Conservation (phyloP, 306 rosid species). For the Erythrophleum fordii region DNA sequence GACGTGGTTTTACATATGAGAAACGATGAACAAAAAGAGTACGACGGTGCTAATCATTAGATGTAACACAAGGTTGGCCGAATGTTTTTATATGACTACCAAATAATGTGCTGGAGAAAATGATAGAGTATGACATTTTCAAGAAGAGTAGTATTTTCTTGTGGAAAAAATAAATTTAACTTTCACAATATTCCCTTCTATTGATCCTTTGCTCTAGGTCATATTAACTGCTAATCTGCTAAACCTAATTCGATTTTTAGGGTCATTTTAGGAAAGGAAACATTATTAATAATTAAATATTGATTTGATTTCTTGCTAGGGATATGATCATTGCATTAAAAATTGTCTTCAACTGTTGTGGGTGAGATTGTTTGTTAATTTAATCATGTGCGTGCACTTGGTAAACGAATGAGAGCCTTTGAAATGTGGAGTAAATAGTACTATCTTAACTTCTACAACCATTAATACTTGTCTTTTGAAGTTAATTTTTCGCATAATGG, state of each 20-base stretch:
- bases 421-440: background rate
- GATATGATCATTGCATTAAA: background rate
- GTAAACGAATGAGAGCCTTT: background rate
- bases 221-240: background rate
- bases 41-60: background rate
- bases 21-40: background rate
- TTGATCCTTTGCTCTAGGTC: too few species aligned
- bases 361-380: background rate
- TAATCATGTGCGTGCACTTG: conserved; percentile 13
- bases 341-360: background rate
- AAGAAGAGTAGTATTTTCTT: background rate
- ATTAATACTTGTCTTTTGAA: conserved; percentile 11
- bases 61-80: background rate
- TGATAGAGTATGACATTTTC: background rate
- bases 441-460: background rate
- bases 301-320: background rate
- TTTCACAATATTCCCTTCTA: background rate
- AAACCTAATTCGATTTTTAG: background rate
- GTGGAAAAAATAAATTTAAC: background rate
- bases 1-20: background rate
- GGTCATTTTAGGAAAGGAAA: background rate
- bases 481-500: conserved; percentile 12
- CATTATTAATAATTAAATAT: background rate
- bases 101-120: background rate
- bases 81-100: background rate